A percentile compares a stretch with the other conserved stretches of the same genome.
phyloP scores from a whole-genome alignment of 2,329 filamentous ascomycete genomes.

The Reticulascus tulasneorum region DNA sequence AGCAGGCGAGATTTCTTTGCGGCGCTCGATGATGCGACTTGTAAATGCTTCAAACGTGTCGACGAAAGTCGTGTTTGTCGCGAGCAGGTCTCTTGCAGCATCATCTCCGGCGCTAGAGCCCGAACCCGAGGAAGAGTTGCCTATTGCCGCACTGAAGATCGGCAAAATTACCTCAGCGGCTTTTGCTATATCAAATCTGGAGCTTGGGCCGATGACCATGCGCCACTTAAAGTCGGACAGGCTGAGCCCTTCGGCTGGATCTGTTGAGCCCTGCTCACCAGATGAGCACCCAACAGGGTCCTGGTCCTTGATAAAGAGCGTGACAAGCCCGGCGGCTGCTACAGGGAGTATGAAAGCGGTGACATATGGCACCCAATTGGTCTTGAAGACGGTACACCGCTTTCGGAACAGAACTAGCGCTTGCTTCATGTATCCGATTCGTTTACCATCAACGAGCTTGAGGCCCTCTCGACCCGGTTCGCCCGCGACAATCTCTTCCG shows the following conservation, averaged over 20 bases:
- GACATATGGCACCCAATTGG: conserved; percentile 73
- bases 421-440: conserved; percentile 67
- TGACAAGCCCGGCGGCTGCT: conserved; percentile 73
- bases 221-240: conserved; percentile 28
- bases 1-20: conserved; percentile 68
- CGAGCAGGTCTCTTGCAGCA: conserved; percentile 3
- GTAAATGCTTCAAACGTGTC: conserved; percentile 67
- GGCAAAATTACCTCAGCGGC: conserved; percentile 28
- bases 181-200: conserved; percentile 5
- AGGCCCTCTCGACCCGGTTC: conserved; percentile 30
- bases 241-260: conserved; percentile 31
- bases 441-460: conserved; percentile 63
- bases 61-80: conserved; percentile 32
- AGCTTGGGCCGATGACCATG: conserved; percentile 39
- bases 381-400: conserved; percentile 69
- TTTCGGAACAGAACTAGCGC: conserved; percentile 73
- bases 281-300: conserved; percentile 49
- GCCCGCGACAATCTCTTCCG: conserved; percentile 2
- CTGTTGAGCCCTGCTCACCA: conserved; percentile 39
- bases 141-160: conserved; percentile 27
- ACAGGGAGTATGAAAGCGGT: conserved; percentile 75
- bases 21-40: conserved; percentile 57
- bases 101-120: conserved; percentile 16
- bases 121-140: conserved; percentile 14
- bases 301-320: conserved; percentile 65